Base-by-base conservation (phyloP, 192 early-diverging fungal species). In the Backusella liffmaniae region DNA sequence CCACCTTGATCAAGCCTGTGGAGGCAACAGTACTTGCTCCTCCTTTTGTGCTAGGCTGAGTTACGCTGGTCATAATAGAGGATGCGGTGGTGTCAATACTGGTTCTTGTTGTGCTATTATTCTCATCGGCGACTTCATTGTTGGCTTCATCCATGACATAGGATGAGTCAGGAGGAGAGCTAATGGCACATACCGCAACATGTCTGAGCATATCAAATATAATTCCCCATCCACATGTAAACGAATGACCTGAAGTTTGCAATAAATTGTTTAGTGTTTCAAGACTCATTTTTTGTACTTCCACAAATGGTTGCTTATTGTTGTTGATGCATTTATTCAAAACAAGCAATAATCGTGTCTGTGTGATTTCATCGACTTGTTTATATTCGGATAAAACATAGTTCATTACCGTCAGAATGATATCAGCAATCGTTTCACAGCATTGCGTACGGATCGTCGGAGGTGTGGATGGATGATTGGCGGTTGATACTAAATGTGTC, bases 181-280 rank as follows among this genome's bases (percentile, higher is more conserved):
- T 9, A 32, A 37, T 75, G 4, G 74, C 26, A 37, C 76, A 53
- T 15, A 66, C 73, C 8, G 81, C 79, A 30, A 93, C 86, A 73
- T 84, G 85, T 66, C 88, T 85, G 18, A 99, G 85, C 73, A 97
- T 93, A 68, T 96, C 94, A 81, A 99, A 95, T 13, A 98, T 91
- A n/a, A 96, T 78, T 9, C 83, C 84, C 98, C 97, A 98, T 21
- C 94, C 94, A 65, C 80, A 84, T 7, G 84, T 88, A 51, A 99
- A 81, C 34, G 95, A 93, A 71, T 98, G 96, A 0, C 98, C 97
- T 37, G 93, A 93, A 1, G 91, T 96, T 80, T 99, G 95, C 34
- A 99, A 83, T 7, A 98, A 78, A 76, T 92, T 94, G 80, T 96
- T 92, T 66, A 99, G 82, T 0, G 94, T 98, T 77, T 98, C 97